Evolutionary conservation across 805 yeast species (phyloP).

Genomic region (Dipodascus geniculatus): DNA sequence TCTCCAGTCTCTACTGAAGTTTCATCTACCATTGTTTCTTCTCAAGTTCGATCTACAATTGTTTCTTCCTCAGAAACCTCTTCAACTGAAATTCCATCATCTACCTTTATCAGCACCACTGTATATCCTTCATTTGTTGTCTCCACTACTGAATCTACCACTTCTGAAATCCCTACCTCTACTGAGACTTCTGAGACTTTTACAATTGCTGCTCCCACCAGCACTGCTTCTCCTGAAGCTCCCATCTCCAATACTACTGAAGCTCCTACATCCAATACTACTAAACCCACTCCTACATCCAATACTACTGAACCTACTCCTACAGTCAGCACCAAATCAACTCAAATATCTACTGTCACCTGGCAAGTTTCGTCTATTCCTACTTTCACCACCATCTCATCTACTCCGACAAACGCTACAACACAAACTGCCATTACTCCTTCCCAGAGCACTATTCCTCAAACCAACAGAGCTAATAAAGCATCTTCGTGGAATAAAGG

Average conservation of each 20-base stretch:
- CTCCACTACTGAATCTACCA: background rate
- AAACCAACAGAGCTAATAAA: background rate
- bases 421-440: background rate
- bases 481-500: background rate
- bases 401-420: background rate
- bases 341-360: background rate
- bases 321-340: no score
- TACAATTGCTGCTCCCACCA: background rate
- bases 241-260: background rate
- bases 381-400: background rate
- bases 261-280: background rate
- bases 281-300: background rate
- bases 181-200: background rate
- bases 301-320: background rate
- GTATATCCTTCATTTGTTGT: background rate
- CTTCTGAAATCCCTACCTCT: background rate
- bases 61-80: no score
- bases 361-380: background rate
- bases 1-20: background rate
- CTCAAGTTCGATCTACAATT: slow-evolving; percentile 4
- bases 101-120: background rate
- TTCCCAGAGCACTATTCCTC: background rate
- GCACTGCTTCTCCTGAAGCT: background rate
- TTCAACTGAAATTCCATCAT: background rate
- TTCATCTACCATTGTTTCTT: background rate